These are phyloP conservation scores for Fusarium armeniacum DNA, from an alignment of 2,329 filamentous ascomycete species.

Conservation along the genomic window DNA sequence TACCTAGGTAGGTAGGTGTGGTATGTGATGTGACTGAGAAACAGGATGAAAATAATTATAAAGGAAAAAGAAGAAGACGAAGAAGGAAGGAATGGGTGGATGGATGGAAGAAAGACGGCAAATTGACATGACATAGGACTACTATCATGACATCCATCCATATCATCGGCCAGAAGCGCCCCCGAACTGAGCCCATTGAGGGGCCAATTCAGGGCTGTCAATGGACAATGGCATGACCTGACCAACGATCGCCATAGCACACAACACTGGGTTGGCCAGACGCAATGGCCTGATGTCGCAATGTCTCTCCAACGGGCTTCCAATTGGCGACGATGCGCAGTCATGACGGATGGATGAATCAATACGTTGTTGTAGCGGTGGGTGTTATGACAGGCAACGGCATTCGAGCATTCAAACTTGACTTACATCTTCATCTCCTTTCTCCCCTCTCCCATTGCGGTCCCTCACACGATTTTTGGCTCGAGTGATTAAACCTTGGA, in stretches of 20 bases:
- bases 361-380: not conserved
- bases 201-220: constrained; percentile 36
- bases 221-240: constrained; percentile 42
- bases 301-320: constrained; percentile 18
- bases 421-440: constrained; percentile 44
- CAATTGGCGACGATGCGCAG: constrained; percentile 16
- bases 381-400: constrained; percentile 11
- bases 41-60: not conserved
- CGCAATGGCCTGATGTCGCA: constrained; percentile 45
- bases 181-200: constrained; percentile 41
- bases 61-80: not conserved
- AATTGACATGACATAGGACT: constrained; percentile 26
- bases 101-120: not conserved
- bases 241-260: constrained; percentile 46
- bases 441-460: constrained; percentile 30
- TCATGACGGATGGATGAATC: constrained; percentile 16
- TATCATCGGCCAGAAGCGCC: constrained; percentile 32
- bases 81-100: not conserved
- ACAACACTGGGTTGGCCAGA: constrained; percentile 38
- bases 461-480: constrained; percentile 47
- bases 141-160: constrained; percentile 34
- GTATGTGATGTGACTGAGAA: not conserved
- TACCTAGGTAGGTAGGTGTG: no score
- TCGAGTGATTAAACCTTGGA: constrained; percentile 44
- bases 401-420: constrained; percentile 12